Evolutionary conservation across 73 alveolate species (phyloP), one percentile per base, ranked within the genome.

Genomic region (Paramecium biaurelia): DNA sequence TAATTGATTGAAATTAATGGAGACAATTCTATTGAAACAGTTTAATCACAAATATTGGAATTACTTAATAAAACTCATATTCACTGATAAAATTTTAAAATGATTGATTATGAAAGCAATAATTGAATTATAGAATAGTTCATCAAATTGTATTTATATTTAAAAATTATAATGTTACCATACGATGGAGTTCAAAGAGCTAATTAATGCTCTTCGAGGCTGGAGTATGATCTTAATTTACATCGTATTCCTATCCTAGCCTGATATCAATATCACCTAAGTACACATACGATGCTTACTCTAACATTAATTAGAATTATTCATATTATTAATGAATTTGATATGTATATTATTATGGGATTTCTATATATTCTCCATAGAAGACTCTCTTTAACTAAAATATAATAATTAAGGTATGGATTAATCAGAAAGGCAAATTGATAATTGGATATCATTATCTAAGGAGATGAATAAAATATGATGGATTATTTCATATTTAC

Each of bases 101-200:
- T 20, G n/a, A 15, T 53, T 4, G 0, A 4, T 53, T 2, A n/a
- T 53, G 32, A 53, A 15, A n/a, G 26, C 7, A 53, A 53, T 53
- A 53, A 53, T 53, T 53, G 11, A 15, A 23, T n/a, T 18, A n/a
- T 53, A 18, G 20, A 23, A 18, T 21, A 53, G 68, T 18, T n/a
- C 43, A 30, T 23, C 26, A 23, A 63, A 63, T 63, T 6, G 28
- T 12, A 26, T 63, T 23, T 63, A 32, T 26, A 32, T 30, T 15
- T 63, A 63, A 14, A 63, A 63, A 30, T 63, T 30, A 63, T 63
- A 63, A 30, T 63, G 84, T 63, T 11, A 63, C 45, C 84, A 63
- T 32, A 32, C 84, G 84, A 63, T 63, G 84, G 84, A 63, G 45
- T 63, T 63, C 84, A 63, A 63, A 63, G 45, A 32, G 84, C 84